Conservation (phyloP, 208 protist species). For the Crithidia sp. region DNA sequence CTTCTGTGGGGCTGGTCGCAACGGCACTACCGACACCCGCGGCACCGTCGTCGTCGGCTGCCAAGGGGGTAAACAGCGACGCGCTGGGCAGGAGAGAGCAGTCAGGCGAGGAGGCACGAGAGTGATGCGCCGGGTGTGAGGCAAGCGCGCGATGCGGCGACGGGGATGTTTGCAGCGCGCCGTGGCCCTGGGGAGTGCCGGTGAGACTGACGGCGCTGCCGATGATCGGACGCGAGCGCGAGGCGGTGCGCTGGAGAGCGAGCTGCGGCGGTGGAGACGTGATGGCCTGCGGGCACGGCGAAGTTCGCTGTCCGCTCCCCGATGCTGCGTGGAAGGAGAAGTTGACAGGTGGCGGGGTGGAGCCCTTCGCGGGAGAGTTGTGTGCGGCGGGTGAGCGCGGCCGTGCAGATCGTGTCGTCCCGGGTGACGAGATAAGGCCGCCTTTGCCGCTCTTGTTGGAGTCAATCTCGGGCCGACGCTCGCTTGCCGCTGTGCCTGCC, state of each 20-base stretch:
- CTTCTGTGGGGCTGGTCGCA: slow-evolving; percentile 2
- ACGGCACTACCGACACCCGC: background rate
- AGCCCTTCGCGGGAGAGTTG: background rate
- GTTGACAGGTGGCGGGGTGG: slow-evolving; percentile 3
- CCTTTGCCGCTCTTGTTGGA: background rate
- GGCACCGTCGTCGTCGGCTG: background rate
- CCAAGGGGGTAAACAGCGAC: background rate
- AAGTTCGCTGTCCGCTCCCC: background rate
- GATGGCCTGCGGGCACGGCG: slow-evolving; percentile 1
- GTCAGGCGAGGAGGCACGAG: background rate
- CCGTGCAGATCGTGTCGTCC: background rate
- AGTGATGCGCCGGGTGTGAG: slow-evolving; percentile 1
- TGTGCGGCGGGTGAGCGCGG: background rate
- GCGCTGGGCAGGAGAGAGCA: background rate
- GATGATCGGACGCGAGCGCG: background rate
- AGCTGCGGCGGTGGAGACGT: slow-evolving; percentile 2
- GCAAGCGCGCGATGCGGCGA: background rate
- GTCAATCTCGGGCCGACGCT: background rate
- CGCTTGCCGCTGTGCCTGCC: background rate
- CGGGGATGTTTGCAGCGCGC: background rate
- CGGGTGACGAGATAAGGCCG: background rate
- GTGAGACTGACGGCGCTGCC: background rate
- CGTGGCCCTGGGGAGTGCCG: background rate
- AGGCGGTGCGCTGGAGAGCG: slow-evolving; percentile 7
- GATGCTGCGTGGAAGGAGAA: background rate